A percentile compares a stretch with the other conserved stretches of the same genome.
These are phyloP conservation scores for Lactifluus pinguis DNA, from an alignment of 768 basidiomycete species.

Conservation along the genomic window DNA sequence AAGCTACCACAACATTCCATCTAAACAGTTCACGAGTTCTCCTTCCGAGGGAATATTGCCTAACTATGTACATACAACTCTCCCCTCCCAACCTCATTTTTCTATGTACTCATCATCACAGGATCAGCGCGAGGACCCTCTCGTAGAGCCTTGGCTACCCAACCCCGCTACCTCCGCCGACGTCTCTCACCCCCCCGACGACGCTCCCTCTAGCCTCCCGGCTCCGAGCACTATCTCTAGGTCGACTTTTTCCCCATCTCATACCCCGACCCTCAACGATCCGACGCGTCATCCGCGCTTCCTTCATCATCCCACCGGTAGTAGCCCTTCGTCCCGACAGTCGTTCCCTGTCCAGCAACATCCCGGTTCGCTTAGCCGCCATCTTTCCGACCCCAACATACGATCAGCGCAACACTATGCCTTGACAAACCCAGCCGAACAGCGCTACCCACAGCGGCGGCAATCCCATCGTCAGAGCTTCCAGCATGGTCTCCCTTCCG, in stretches of 20 bases:
- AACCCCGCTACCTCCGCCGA: conserved; percentile 4
- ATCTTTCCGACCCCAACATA: conserved; percentile 14
- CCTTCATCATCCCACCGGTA: conserved; percentile 2
- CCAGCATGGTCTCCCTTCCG: conserved; percentile 1
- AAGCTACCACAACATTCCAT: conserved; percentile 18
- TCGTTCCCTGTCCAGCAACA: conserved; percentile 1
- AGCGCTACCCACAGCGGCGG: conserved; percentile 1
- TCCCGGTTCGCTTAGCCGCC: not conserved
- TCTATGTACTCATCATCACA: conserved; percentile 14
- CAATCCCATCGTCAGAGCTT: conserved; percentile 5
- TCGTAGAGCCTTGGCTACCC: conserved; percentile 11
- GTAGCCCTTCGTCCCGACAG: conserved; percentile 7
- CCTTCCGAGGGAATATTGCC: conserved; percentile 14
- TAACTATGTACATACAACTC: conserved; percentile 16
- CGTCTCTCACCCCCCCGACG: conserved; percentile 3
- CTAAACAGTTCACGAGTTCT: conserved; percentile 11
- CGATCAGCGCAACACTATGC: conserved; percentile 9
- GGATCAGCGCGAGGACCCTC: conserved; percentile 11
- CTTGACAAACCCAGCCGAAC: not conserved
- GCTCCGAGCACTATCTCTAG: not conserved
- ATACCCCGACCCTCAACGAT: not conserved
- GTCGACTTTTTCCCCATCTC: not conserved
- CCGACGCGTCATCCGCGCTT: conserved; percentile 13
- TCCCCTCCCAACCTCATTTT: conserved; percentile 6
- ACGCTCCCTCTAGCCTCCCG: not conserved